Percentiles rank a stretch among this genome's conserved stretches.
phyloP scores from a whole-genome alignment of 306 rosid species.

The Fagus crenata region DNA sequence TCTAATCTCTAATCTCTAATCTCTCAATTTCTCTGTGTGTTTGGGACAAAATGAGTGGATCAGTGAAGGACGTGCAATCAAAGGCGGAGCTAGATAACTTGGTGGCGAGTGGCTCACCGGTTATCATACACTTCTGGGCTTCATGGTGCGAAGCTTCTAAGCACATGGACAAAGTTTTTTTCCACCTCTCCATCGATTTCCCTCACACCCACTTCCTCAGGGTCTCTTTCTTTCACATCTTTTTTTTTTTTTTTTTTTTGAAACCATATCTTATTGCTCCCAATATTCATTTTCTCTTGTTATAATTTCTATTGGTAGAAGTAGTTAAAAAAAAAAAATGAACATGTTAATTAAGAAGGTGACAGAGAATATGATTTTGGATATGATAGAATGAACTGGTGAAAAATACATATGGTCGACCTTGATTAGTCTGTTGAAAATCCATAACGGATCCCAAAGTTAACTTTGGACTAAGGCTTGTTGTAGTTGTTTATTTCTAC shows the following conservation, averaged over 20 bases:
- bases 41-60: conserved; percentile 61
- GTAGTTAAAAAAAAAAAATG: neutral
- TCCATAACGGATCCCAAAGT: no score
- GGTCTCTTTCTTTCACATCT: conserved; percentile 42
- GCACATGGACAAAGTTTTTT: conserved; percentile 90
- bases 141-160: conserved; percentile 97
- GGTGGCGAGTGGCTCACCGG: conserved; percentile 59
- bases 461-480: no score
- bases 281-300: neutral
- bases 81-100: conserved; percentile 62
- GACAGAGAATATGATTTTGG: neutral
- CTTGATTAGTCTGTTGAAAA: no score
- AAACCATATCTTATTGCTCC: no score
- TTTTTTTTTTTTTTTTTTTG: neutral
- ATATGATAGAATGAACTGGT: no score
- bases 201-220: conserved; percentile 74
- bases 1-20: neutral
- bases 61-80: conserved; percentile 69
- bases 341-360: neutral
- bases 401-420: no score
- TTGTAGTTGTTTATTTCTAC: neutral
- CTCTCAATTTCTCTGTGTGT: neutral
- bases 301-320: neutral
- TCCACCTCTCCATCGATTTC: conserved; percentile 79
- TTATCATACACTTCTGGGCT: conserved; percentile 86